Evolutionary conservation across 2,329 filamentous ascomycete genomes (phyloP), one percentile per base, ranked within the genome.

Genomic region (Sphaerulina musiva): DNA sequence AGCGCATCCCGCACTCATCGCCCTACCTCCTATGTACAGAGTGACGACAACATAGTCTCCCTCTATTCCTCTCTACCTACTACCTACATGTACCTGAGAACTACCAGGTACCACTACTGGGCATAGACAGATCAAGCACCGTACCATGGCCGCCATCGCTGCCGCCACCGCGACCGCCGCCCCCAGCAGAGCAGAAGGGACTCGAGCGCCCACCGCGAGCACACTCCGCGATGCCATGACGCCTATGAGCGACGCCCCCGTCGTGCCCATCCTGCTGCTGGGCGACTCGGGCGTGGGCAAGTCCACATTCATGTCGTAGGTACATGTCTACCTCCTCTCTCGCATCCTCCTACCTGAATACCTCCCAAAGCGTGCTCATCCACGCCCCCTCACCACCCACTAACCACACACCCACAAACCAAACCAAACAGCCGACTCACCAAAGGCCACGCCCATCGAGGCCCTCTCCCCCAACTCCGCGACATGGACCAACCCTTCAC

Each of bases 281-380:
- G 81, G 81, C 49, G 81, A 83, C 55, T 64, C 75, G 38, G 79
- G 77, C 48, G 80, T 81, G 44, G 81, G 81, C 54, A 84, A 84
- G 69, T 80, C 81, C 48, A 81, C 79, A 8, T 83, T 84, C 58
- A 68, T 84, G 57, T 80, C 80, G 79, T 83, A 72, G 67, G 79
- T 77, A 49, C 29, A 44, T 42, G 46, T 17, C 4, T 17, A 17
- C 14, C 23, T 11, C 2, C 6, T 11, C 20, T 62, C 48, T 9
- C 31, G 20, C 8, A 58, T 34, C 57, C 56, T 41, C 55, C 52
- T 20, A 20, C 20, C 20, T 20, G 20, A 20, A 20, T 20, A 20
- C 20, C 20, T 17, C 14, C 9, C 40, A 20, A 20, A 9, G 39
- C 39, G 39, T 43, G 26, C 29, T 26, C 3, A 6, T 32, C 10